Percentiles rank a stretch among this genome's conserved stretches.
phyloP scores from a whole-genome alignment of 352 stramenopile genomes.

The Globisporangium megalacanthum region DNA sequence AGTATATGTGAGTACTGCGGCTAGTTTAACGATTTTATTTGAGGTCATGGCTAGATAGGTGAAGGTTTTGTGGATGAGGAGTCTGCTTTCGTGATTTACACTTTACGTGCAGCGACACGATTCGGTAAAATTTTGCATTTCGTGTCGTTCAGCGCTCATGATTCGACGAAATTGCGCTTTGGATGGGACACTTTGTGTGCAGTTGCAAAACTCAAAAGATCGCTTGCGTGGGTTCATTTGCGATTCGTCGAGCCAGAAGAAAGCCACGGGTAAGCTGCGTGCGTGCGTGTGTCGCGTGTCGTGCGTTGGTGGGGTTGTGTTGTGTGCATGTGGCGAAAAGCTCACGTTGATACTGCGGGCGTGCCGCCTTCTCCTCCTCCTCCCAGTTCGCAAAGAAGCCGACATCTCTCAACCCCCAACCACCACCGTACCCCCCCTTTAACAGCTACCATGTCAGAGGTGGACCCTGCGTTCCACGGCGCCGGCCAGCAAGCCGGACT shows the following conservation, averaged over 20 bases:
- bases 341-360: neutral
- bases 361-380: neutral
- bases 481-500: constrained; percentile 63
- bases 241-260: no score
- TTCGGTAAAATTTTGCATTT: neutral
- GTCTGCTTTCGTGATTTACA: neutral
- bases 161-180: no score
- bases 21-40: neutral
- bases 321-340: no score
- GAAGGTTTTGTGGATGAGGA: constrained; percentile 1
- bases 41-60: neutral
- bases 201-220: no score
- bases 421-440: neutral
- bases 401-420: neutral
- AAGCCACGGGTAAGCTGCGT: no score
- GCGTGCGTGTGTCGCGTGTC: no score
- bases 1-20: no score
- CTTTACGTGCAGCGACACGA: neutral
- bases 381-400: constrained; percentile 4
- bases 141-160: neutral
- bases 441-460: constrained; percentile 37
- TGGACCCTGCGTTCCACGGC: constrained; percentile 49
- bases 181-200: no score
- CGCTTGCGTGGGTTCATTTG: no score
- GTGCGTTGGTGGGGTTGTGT: no score